Percentiles rank a stretch among this genome's conserved stretches.
Evolutionary conservation across 306 rosid species (phyloP).

Genomic region (Vicia faba): DNA sequence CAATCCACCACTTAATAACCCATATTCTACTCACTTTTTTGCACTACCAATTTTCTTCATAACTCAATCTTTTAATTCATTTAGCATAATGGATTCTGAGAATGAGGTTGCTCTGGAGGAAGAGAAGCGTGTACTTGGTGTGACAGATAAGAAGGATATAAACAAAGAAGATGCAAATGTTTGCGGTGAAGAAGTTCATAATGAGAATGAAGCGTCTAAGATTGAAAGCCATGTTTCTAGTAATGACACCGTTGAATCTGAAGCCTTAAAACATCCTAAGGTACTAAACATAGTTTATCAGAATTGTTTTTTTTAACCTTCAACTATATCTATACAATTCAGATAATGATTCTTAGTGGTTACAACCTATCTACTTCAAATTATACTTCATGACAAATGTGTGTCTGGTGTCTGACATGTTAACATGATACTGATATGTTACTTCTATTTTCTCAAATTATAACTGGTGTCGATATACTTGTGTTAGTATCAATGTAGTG

Average conservation of each 20-base stretch:
- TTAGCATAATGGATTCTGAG: conserved; percentile 67
- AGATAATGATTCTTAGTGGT: no score
- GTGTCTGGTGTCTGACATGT: no score
- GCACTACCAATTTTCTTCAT: no score
- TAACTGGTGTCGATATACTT: no score
- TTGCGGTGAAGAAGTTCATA: conserved; percentile 44
- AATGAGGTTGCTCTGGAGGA: conserved; percentile 65
- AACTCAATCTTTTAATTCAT: conserved; percentile 38
- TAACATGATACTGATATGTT: no score
- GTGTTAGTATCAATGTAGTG: no score
- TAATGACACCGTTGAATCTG: conserved; percentile 32
- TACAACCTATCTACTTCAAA: no score
- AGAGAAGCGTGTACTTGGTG: conserved; percentile 62
- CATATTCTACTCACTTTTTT: conserved; percentile 34
- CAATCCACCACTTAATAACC: conserved; percentile 31
- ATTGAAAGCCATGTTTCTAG: conserved; percentile 48
- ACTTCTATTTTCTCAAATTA: no score
- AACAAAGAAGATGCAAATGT: conserved; percentile 45
- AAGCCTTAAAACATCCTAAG: conserved; percentile 56
- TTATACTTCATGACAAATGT: no score
- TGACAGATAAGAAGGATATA: conserved; percentile 41
- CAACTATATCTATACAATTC: not conserved
- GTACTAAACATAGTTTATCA: conserved; percentile 42
- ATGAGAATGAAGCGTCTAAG: conserved; percentile 44
- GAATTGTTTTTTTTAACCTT: conserved; percentile 24